Evolutionary conservation across 345 rosid genomes (phyloP).

Genomic region (Tarenaya hassleriana): DNA sequence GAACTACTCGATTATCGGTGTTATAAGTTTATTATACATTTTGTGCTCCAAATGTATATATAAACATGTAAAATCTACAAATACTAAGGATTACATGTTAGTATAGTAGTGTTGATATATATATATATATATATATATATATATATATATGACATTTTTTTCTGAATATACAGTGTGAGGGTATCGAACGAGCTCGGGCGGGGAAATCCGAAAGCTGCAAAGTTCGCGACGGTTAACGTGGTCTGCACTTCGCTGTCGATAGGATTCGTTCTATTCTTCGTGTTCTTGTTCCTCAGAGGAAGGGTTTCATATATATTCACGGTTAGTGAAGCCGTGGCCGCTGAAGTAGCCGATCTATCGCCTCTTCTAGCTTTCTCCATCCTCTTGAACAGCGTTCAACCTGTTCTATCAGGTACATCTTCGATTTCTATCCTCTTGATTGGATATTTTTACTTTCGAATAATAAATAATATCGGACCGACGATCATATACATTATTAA

Average conservation of each 20-base stretch:
- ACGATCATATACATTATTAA: too few species aligned
- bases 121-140: not conserved
- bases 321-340: slow-evolving; percentile 40
- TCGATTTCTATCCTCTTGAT: too few species aligned
- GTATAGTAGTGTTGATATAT: too few species aligned
- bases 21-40: too few species aligned
- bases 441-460: too few species aligned
- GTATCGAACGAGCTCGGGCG: slow-evolving; percentile 81
- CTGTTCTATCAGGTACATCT: slow-evolving; percentile 66
- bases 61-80: too few species aligned
- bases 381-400: slow-evolving; percentile 73
- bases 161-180: slow-evolving; percentile 48
- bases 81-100: too few species aligned
- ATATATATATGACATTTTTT: not conserved
- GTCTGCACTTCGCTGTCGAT: slow-evolving; percentile 41
- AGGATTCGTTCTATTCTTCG: slow-evolving; percentile 42
- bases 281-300: slow-evolving; percentile 51
- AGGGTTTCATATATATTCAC: slow-evolving; percentile 62
- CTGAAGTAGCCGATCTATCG: slow-evolving; percentile 60
- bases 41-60: too few species aligned
- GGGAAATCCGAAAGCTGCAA: slow-evolving; percentile 51
- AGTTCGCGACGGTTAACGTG: slow-evolving; percentile 37
- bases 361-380: slow-evolving; percentile 65
- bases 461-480: not conserved
- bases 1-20: too few species aligned